phyloP scores from a whole-genome alignment of 1,284 basidiomycete genomes.

The Irpex sp. region DNA sequence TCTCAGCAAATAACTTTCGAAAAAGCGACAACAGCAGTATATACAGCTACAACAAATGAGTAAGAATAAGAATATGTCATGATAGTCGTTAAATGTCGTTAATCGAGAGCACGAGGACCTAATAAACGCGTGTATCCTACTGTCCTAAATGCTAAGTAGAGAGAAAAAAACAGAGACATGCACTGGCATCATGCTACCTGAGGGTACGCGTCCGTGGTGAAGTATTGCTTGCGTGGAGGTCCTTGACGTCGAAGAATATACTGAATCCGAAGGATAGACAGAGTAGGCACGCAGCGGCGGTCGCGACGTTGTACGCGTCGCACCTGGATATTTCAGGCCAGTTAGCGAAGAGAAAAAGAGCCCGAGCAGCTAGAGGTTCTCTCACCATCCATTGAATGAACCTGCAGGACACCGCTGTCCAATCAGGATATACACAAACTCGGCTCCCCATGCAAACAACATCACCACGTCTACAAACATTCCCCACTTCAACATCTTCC shows the following conservation, averaged over 20 bases:
- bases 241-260: conserved; percentile 61
- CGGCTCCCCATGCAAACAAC: conserved; percentile 51
- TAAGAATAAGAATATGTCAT: conserved; percentile 4
- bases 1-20: neutral
- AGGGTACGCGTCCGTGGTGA: conserved; percentile 38
- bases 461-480: conserved; percentile 43
- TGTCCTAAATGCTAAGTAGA: neutral
- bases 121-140: neutral
- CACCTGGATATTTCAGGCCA: conserved; percentile 39
- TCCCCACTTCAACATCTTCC: conserved; percentile 47
- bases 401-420: conserved; percentile 60
- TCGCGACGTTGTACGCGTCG: conserved; percentile 61
- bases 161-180: neutral
- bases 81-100: neutral
- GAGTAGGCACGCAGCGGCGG: conserved; percentile 53
- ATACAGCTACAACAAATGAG: conserved; percentile 2
- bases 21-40: neutral
- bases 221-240: conserved; percentile 50
- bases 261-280: conserved; percentile 48
- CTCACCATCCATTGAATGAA: conserved; percentile 57
- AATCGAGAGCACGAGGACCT: neutral
- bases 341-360: too few relatives aligned
- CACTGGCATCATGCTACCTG: neutral
- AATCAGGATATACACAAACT: conserved; percentile 53
- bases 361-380: conserved; percentile 5